Percentiles rank a stretch among this genome's conserved stretches.
Conservation (phyloP, 352 stramenopile species). For the Plasmopara halstedii region DNA sequence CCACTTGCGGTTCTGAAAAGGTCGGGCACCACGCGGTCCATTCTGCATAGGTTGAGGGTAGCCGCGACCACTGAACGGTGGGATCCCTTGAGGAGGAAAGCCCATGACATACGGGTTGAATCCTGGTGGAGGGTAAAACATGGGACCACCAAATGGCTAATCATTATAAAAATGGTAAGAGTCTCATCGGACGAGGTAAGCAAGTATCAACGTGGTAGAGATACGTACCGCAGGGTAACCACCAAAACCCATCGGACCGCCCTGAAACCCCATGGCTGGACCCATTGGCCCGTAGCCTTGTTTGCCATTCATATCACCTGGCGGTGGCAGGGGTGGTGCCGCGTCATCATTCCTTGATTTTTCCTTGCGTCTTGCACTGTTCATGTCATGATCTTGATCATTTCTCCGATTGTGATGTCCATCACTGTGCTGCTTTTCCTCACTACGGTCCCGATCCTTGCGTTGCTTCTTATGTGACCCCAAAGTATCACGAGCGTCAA, state of each 20-base stretch:
- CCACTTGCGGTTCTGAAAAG: conserved; percentile 80
- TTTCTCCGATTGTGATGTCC: conserved; percentile 16
- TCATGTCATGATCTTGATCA: conserved; percentile 20
- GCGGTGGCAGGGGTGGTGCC: conserved; percentile 24
- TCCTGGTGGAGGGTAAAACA: conserved; percentile 68
- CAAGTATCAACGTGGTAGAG: conserved; percentile 1
- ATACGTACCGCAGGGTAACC: conserved; percentile 49
- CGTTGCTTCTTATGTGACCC: conserved; percentile 56
- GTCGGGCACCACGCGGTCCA: conserved; percentile 33
- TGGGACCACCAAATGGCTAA: conserved; percentile 58
- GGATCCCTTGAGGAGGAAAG: conserved; percentile 53
- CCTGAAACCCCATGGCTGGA: conserved; percentile 44
- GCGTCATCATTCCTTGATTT: conserved; percentile 23
- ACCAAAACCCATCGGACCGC: conserved; percentile 57
- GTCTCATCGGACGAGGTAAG: background rate
- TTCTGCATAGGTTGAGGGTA: conserved; percentile 23
- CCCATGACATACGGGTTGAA: conserved; percentile 75
- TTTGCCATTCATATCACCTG: conserved; percentile 16
- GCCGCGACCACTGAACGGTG: conserved; percentile 24
- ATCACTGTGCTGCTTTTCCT: conserved; percentile 23
- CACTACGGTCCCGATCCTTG: conserved; percentile 15
- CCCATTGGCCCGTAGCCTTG: conserved; percentile 27
- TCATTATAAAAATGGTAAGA: background rate
- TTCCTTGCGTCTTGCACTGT: conserved; percentile 13
- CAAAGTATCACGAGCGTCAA: conserved; percentile 61